Conservation (phyloP, 225 moss, liverwort and hornwort species). For the Marchantia polymorpha region DNA sequence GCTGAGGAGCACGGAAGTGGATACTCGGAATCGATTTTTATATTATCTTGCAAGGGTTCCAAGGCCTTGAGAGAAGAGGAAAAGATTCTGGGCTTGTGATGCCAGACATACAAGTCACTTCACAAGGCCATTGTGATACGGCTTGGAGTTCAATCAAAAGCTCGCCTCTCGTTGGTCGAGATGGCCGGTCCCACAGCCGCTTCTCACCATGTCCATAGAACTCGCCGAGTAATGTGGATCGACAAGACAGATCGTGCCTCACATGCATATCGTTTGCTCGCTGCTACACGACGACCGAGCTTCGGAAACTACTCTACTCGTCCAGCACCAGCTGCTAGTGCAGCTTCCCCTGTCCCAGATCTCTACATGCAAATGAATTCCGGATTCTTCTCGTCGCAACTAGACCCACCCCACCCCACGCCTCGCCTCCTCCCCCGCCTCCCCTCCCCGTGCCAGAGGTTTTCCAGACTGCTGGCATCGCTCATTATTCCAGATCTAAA, state of each 20-base stretch:
- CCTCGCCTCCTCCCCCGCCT: no score
- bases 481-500: background rate
- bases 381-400: background rate
- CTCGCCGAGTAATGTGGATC: background rate
- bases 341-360: background rate
- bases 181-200: background rate
- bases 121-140: background rate
- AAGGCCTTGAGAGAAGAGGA: background rate
- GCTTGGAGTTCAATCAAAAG: background rate
- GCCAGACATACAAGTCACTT: background rate
- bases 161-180: background rate
- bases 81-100: background rate
- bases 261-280: background rate
- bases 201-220: background rate
- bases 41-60: background rate
- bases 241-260: background rate
- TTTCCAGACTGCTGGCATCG: background rate
- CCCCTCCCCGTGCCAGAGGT: background rate
- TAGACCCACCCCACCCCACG: background rate
- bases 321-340: background rate
- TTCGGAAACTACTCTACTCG: background rate
- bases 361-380: background rate
- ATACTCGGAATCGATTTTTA: background rate
- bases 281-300: background rate
- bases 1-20: no score